phyloP scores from a whole-genome alignment of 2,329 filamentous ascomycete species.

The Colletotrichum endophyticum region DNA sequence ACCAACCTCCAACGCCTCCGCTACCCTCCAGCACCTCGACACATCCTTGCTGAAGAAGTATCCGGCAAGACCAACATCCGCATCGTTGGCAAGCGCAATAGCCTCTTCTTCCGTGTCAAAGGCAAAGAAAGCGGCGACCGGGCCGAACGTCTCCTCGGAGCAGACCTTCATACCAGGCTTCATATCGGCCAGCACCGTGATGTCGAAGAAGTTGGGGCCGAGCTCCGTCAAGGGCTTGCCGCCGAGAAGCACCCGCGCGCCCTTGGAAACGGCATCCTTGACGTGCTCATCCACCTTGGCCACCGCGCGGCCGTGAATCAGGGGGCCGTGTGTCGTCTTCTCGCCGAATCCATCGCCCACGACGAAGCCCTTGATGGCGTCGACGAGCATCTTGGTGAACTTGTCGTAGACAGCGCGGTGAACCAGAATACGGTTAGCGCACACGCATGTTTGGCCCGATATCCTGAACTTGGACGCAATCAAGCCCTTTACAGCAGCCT shows the following conservation, averaged over 20 bases:
- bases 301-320: slow-evolving; percentile 73
- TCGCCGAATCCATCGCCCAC: slow-evolving; percentile 75
- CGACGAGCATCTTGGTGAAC: slow-evolving; percentile 67
- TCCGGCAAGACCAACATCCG: slow-evolving; percentile 65
- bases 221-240: slow-evolving; percentile 47
- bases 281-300: slow-evolving; percentile 75
- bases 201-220: slow-evolving; percentile 49
- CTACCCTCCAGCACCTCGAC: slow-evolving; percentile 49
- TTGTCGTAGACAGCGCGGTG: slow-evolving; percentile 65
- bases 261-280: slow-evolving; percentile 70
- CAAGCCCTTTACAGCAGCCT: slow-evolving; percentile 68
- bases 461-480: slow-evolving; percentile 61
- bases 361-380: slow-evolving; percentile 62
- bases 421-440: slow-evolving; percentile 70
- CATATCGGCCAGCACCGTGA: slow-evolving; percentile 49
- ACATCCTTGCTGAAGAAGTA: slow-evolving; percentile 68
- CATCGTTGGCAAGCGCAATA: slow-evolving; percentile 50
- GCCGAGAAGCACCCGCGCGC: slow-evolving; percentile 68
- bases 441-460: slow-evolving; percentile 69
- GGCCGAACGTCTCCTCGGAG: slow-evolving; percentile 53
- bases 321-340: slow-evolving; percentile 75
- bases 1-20: slow-evolving; percentile 64
- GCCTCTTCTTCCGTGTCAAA: slow-evolving; percentile 49
- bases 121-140: slow-evolving; percentile 45
- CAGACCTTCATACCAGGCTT: slow-evolving; percentile 46